A percentile compares a stretch with the other conserved stretches of the same genome.
These are phyloP conservation scores for Amphichorda felina DNA, from an alignment of 2,329 filamentous ascomycete species.

Conservation along the genomic window DNA sequence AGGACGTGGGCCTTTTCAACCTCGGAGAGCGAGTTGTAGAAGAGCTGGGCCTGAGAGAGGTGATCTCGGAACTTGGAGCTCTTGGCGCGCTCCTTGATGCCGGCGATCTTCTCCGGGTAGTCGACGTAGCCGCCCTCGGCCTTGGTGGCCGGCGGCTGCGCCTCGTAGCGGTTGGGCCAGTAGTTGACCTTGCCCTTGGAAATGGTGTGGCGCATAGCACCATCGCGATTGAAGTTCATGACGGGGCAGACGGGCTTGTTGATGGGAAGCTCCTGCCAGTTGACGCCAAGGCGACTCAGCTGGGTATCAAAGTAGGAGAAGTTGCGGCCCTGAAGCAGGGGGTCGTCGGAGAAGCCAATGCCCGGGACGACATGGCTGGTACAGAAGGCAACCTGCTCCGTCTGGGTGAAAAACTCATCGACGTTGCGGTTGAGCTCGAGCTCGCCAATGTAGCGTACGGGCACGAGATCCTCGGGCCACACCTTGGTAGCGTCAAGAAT, in stretches of 20 bases:
- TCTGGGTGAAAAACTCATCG: conserved; percentile 74
- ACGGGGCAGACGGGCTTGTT: conserved; percentile 57
- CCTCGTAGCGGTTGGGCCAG: conserved; percentile 46
- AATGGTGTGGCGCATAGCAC: conserved; percentile 60
- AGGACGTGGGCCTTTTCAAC: conserved; percentile 60
- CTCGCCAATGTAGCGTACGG: conserved; percentile 67
- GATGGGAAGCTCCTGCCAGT: conserved; percentile 33
- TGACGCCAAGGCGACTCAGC: conserved; percentile 49
- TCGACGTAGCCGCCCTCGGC: conserved; percentile 59
- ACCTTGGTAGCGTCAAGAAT: conserved; percentile 78
- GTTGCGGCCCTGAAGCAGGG: conserved; percentile 63
- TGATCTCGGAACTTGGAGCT: conserved; percentile 71
- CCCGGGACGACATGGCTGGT: conserved; percentile 70
- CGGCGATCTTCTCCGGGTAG: conserved; percentile 47
- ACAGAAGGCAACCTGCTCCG: conserved; percentile 74
- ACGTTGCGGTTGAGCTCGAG: conserved; percentile 69
- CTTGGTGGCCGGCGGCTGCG: conserved; percentile 51
- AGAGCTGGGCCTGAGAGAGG: conserved; percentile 66
- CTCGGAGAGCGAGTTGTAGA: conserved; percentile 61
- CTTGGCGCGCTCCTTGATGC: conserved; percentile 58
- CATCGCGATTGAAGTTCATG: conserved; percentile 68
- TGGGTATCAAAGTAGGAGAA: conserved; percentile 58
- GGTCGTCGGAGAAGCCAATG: conserved; percentile 67
- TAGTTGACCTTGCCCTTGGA: conserved; percentile 56
- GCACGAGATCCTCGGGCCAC: conserved; percentile 70